phyloP scores from a whole-genome alignment of 495 filamentous ascomycete species.

The Penicillium pancosmium region DNA sequence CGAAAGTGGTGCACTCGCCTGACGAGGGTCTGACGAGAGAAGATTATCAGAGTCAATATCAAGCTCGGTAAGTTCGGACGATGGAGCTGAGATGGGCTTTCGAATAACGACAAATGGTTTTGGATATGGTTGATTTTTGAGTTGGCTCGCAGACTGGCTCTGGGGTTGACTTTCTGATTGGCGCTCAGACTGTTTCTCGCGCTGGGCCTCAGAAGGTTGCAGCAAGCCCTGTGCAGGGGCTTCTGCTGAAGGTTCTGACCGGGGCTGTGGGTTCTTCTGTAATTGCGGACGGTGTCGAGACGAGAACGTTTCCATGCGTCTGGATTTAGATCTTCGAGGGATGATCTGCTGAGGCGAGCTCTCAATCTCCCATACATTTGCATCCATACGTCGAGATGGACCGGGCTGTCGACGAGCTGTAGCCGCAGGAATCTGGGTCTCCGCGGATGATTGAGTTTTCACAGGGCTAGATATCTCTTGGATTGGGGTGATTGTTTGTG shows the following conservation, averaged over 20 bases:
- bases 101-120: neutral
- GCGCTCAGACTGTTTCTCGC: neutral
- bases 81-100: conserved; percentile 14
- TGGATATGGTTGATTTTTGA: neutral
- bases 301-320: neutral
- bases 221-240: neutral
- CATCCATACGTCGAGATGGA: conserved; percentile 28
- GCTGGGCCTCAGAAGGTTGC: neutral
- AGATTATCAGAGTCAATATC: conserved; percentile 18
- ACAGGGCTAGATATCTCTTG: conserved; percentile 4
- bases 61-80: conserved; percentile 22
- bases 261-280: neutral
- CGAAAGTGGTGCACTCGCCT: conserved; percentile 15
- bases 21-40: conserved; percentile 11
- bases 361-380: conserved; percentile 44
- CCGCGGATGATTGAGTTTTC: conserved; percentile 18
- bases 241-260: neutral
- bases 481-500: conserved; percentile 21
- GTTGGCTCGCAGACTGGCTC: neutral
- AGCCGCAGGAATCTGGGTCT: conserved; percentile 15
- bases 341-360: conserved; percentile 35
- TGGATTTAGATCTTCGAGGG: conserved; percentile 28
- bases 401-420: conserved; percentile 23
- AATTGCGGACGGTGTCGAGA: neutral
- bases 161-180: neutral